Evolutionary conservation across 768 basidiomycete genomes (phyloP), one percentile per base, ranked within the genome.

Genomic region (Wakefieldia striispora): DNA sequence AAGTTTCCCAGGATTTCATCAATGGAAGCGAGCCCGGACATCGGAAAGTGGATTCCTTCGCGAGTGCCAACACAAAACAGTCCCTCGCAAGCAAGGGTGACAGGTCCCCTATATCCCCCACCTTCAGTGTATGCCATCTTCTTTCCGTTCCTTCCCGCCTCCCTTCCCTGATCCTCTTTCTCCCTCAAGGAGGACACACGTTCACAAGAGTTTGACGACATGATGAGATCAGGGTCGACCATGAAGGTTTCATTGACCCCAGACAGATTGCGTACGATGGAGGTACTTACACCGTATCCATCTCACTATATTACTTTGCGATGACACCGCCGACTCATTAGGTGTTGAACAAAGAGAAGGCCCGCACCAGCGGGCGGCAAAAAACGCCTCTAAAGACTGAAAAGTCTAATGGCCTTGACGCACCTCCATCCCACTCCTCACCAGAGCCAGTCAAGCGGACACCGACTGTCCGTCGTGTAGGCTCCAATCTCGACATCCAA

Each of bases 221-320:
- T 97, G 68, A 86, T 98, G 83, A 83, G 82, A 44, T 92, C 90
- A 50, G 82, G 86, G 51, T 78, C 87, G 50, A 97, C 95, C 17
- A 89, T 97, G 88, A 97, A 92, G 65, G 85, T 98, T 59, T 95
- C 93, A 36, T 78, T 97, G 55, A 98, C 95, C 29, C 95, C 95
- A 49, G 93, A 97, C 73, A 80, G 95, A 46, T 75, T 98, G 49
- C 88, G 84, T 65, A 91, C 84, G 43, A 95, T 95, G 82, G 93
- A 97, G 79, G 94, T 95, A 71, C 63, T 81, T 75, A 55, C 60
- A 51, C 49, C 45, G 40, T 53, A 43, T 53, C 57, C 41, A 52
- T 35, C 45, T 58, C 57, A 26, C 38, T 44, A 62, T 54, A 27
- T 49, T 43, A 37, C 57, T 54, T 40, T 35, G 39, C 45, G 40